Evolutionary conservation across 2,329 filamentous ascomycete species (phyloP).

Genomic region (Colletotrichum melonis): DNA sequence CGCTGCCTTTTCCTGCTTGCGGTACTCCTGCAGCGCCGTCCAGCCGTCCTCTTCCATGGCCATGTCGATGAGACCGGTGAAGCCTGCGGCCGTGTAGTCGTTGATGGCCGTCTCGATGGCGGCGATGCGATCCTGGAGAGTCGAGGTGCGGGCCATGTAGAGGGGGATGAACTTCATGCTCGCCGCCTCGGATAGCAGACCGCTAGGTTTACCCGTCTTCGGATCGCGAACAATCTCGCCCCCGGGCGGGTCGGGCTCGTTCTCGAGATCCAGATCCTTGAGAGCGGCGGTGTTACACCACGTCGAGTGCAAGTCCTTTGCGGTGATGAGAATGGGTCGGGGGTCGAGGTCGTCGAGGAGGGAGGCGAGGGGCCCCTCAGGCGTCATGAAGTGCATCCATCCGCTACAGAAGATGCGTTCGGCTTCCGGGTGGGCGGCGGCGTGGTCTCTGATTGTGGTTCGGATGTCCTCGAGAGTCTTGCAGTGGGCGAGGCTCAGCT

Average conservation of each 20-base stretch:
- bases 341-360: conserved; percentile 64
- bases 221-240: conserved; percentile 59
- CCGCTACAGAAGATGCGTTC: conserved; percentile 61
- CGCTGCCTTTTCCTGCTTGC: conserved; percentile 45
- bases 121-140: conserved; percentile 58
- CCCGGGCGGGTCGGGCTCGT: conserved; percentile 55
- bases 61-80: conserved; percentile 68
- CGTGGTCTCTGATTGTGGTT: conserved; percentile 55
- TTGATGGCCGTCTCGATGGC: conserved; percentile 58
- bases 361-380: conserved; percentile 57
- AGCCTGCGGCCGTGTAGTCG: conserved; percentile 61
- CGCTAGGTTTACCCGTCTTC: conserved; percentile 56
- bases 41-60: conserved; percentile 68
- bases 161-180: conserved; percentile 56
- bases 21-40: conserved; percentile 57
- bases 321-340: conserved; percentile 66
- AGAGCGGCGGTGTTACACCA: conserved; percentile 67
- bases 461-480: conserved; percentile 61
- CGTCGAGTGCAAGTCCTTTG: conserved; percentile 66
- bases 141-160: conserved; percentile 59
- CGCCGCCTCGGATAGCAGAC: conserved; percentile 65
- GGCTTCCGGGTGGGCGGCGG: conserved; percentile 53
- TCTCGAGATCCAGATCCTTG: conserved; percentile 59
- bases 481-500: conserved; percentile 59
- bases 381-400: conserved; percentile 69